Conservation (phyloP, 1,284 basidiomycete genomes). For the Moesziomyces sp. region DNA sequence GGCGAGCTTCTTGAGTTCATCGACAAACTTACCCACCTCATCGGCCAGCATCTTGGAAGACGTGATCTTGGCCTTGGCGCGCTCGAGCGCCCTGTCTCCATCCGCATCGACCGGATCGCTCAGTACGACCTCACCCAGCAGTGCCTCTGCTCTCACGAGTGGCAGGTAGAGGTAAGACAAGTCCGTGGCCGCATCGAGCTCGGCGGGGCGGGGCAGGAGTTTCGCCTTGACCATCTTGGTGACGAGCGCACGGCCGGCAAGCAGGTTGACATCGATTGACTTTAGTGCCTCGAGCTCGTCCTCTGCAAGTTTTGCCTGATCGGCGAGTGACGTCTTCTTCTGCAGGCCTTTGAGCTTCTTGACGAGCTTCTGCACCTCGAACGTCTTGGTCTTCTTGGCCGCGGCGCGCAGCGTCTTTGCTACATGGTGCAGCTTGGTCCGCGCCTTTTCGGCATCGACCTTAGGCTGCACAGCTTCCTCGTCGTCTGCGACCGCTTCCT, state of each 20-base stretch:
- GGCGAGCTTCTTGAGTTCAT: slow-evolving; percentile 64
- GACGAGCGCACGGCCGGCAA: slow-evolving; percentile 47
- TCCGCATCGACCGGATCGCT: slow-evolving; percentile 8
- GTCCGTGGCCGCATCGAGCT: slow-evolving; percentile 1
- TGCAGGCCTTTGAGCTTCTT: slow-evolving; percentile 81
- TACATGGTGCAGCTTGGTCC: slow-evolving; percentile 72
- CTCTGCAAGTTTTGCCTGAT: slow-evolving; percentile 68
- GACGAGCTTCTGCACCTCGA: slow-evolving; percentile 83
- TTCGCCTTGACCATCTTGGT: slow-evolving; percentile 59
- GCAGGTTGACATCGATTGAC: slow-evolving; percentile 68
- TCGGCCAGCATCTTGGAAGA: slow-evolving; percentile 80
- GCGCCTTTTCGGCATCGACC: slow-evolving; percentile 29
- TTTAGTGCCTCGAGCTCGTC: slow-evolving; percentile 78
- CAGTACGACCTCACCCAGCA: slow-evolving; percentile 55
- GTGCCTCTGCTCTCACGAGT: slow-evolving; percentile 48
- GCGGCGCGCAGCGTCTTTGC: slow-evolving; percentile 77
- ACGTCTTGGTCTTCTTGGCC: slow-evolving; percentile 82
- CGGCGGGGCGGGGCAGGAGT: slow-evolving; percentile 34
- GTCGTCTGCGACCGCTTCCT: not conserved
- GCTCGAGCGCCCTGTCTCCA: slow-evolving; percentile 70
- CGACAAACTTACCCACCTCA: slow-evolving; percentile 73
- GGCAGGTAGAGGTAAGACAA: slow-evolving; percentile 12
- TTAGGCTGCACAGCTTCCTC: not conserved
- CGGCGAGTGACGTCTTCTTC: slow-evolving; percentile 64
- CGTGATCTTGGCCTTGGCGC: slow-evolving; percentile 78